Evolutionary conservation across 176 grass and related monocot species (phyloP).

Genomic region (Alloteropsis semialata): DNA sequence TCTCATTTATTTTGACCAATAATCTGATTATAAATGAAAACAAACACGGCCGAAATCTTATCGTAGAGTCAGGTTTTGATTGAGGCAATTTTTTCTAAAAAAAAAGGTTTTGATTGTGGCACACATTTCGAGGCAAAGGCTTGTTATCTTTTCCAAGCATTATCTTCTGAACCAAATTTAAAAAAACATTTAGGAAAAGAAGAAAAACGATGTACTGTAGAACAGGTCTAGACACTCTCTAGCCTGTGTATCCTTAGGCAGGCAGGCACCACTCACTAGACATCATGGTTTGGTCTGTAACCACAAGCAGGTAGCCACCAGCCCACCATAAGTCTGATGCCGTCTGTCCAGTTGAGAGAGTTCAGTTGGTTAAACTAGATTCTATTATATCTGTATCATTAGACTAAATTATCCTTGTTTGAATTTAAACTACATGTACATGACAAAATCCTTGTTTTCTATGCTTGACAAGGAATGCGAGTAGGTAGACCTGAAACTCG

Average conservation of each 20-base stretch:
- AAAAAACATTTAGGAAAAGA: background rate
- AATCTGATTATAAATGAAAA: no score
- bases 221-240: background rate
- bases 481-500: background rate
- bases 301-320: background rate
- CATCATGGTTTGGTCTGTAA: conserved; percentile 4
- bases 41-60: no score
- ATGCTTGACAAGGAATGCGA: background rate
- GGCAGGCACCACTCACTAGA: background rate
- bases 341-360: background rate
- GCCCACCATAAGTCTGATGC: background rate
- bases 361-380: background rate
- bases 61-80: no score
- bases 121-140: background rate
- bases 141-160: background rate
- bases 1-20: no score
- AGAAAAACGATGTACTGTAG: background rate
- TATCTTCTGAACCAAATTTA: background rate
- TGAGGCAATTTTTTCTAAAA: no score
- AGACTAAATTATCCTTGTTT: background rate
- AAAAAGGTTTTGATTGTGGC: background rate
- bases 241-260: background rate
- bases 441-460: background rate
- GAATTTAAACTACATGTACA: background rate
- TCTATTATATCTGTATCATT: background rate